Conservation (phyloP, 2,329 filamentous ascomycete genomes). For the Monilinia fructigena region DNA sequence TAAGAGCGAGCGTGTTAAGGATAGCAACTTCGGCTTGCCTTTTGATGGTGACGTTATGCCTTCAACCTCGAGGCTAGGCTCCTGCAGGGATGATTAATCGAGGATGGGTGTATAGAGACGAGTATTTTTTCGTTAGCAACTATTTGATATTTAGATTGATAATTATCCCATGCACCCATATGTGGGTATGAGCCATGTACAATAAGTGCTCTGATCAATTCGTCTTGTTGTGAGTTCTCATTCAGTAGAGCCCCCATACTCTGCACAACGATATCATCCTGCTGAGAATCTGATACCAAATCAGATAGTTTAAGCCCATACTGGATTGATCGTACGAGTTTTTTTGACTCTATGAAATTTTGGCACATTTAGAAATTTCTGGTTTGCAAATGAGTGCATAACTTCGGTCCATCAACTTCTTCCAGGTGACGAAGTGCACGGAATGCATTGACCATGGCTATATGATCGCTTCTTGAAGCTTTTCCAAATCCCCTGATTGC, state of each 20-base stretch:
- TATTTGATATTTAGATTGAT: neutral
- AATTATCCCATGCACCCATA: constrained; percentile 38
- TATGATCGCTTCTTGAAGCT: constrained; percentile 47
- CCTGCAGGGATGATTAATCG: constrained; percentile 16
- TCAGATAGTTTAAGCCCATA: constrained; percentile 5
- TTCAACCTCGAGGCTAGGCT: neutral
- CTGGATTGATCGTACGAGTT: constrained; percentile 1
- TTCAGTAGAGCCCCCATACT: constrained; percentile 45
- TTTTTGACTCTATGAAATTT: neutral
- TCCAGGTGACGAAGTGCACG: constrained; percentile 41
- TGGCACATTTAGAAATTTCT: constrained; percentile 36
- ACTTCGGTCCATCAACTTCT: constrained; percentile 21
- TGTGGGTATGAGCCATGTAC: constrained; percentile 48
- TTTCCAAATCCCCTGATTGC: constrained; percentile 69
- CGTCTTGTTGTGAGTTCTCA: constrained; percentile 44
- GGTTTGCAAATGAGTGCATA: constrained; percentile 21
- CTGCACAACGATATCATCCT: neutral
- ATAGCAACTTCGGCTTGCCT: neutral
- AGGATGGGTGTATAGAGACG: neutral
- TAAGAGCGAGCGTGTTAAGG: neutral
- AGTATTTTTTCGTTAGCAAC: neutral
- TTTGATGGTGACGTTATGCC: neutral
- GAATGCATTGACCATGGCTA: constrained; percentile 47
- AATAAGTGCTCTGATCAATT: constrained; percentile 49
- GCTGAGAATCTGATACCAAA: neutral